Percentiles rank a stretch among this genome's conserved stretches.
These are phyloP conservation scores for Cladorrhinum sp. DNA, from an alignment of 2,329 filamentous ascomycete species.

Conservation along the genomic window DNA sequence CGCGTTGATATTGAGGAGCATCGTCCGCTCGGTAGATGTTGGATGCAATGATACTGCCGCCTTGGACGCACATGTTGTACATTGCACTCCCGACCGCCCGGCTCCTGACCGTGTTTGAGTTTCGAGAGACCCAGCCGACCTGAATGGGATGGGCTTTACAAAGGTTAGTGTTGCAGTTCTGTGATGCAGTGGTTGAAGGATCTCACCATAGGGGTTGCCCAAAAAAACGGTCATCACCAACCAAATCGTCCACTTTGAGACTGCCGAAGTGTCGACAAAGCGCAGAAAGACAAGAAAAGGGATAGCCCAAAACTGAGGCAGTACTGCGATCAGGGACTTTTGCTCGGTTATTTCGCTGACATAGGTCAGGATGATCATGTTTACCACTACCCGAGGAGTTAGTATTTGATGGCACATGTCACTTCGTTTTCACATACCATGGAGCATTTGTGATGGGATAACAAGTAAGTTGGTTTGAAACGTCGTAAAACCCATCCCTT, in stretches of 20 bases:
- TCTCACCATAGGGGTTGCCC: conserved; percentile 34
- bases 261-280: conserved; percentile 26
- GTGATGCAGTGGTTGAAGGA: background rate
- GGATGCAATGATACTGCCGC: conserved; percentile 32
- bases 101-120: conserved; percentile 57
- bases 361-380: conserved; percentile 46
- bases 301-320: conserved; percentile 52
- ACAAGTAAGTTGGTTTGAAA: conserved; percentile 56
- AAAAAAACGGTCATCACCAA: conserved; percentile 35
- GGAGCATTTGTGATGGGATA: conserved; percentile 45
- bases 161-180: conserved; percentile 31
- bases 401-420: background rate
- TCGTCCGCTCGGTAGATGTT: conserved; percentile 56
- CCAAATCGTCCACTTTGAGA: conserved; percentile 36
- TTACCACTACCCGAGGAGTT: conserved; percentile 33
- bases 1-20: conserved; percentile 50
- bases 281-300: conserved; percentile 50
- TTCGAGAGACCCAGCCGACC: conserved; percentile 56
- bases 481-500: conserved; percentile 48
- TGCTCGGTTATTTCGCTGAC: conserved; percentile 44
- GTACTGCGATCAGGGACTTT: conserved; percentile 41
- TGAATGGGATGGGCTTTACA: conserved; percentile 48
- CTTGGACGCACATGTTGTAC: conserved; percentile 49
- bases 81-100: conserved; percentile 56
- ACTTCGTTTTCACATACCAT: conserved; percentile 14